phyloP scores from a whole-genome alignment of 345 rosid species.

The Syzygium aromaticum region DNA sequence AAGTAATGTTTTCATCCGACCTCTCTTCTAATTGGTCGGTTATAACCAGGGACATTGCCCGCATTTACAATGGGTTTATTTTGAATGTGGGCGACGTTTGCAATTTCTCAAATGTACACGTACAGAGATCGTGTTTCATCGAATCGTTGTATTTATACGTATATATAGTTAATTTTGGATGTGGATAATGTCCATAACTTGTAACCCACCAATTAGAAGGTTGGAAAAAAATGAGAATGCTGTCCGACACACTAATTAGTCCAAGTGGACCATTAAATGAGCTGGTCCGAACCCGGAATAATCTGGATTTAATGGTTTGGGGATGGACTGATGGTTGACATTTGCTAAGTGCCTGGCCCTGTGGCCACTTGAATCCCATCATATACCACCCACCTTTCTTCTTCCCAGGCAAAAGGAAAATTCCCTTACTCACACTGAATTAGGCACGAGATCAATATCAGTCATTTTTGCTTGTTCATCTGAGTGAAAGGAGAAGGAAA shows the following conservation, averaged over 20 bases:
- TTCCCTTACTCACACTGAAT: neutral
- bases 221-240: too few relatives aligned
- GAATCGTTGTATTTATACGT: neutral
- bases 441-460: neutral
- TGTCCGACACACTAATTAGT: neutral
- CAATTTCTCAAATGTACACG: neutral
- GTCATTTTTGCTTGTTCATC: neutral
- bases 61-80: neutral
- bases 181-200: neutral
- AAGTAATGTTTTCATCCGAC: neutral
- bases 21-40: neutral
- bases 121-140: neutral
- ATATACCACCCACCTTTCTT: neutral
- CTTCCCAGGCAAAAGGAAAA: neutral
- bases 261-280: neutral
- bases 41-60: neutral
- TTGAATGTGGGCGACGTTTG: neutral
- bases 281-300: neutral
- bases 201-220: neutral
- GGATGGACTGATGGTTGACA: neutral
- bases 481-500: neutral
- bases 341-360: neutral
- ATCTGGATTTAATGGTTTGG: neutral
- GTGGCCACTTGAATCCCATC: neutral
- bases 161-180: neutral